Percentiles rank a stretch among this genome's conserved stretches.
These are phyloP conservation scores for Davidsoniella eucalypti DNA, from an alignment of 2,329 filamentous ascomycete species.

Conservation along the genomic window DNA sequence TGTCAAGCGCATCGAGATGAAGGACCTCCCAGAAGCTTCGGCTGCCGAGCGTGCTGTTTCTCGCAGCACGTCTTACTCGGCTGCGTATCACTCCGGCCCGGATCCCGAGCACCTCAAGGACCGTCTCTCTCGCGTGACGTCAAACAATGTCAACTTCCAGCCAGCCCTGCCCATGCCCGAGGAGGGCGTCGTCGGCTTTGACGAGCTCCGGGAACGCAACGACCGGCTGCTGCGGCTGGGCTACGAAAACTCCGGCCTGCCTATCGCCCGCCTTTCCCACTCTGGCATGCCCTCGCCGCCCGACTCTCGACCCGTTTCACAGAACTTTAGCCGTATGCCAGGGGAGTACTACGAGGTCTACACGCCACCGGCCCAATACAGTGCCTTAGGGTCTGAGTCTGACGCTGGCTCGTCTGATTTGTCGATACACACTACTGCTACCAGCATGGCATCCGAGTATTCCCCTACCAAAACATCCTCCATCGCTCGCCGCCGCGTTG, in stretches of 20 bases:
- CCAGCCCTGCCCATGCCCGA: constrained; percentile 10
- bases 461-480: background rate
- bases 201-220: constrained; percentile 10
- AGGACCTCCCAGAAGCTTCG: constrained; percentile 11
- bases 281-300: constrained; percentile 11
- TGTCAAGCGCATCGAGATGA: constrained; percentile 12
- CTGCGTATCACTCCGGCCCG: constrained; percentile 5
- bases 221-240: constrained; percentile 6
- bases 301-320: constrained; percentile 6
- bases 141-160: constrained; percentile 9
- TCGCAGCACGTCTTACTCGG: constrained; percentile 5
- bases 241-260: constrained; percentile 10
- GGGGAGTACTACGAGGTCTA: background rate
- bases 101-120: constrained; percentile 8
- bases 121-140: constrained; percentile 8
- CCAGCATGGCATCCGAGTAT: constrained; percentile 3
- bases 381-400: background rate
- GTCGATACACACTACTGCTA: constrained; percentile 3
- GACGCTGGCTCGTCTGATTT: constrained; percentile 4
- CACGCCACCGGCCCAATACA: background rate
- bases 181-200: constrained; percentile 11
- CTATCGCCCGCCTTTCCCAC: constrained; percentile 10
- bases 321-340: background rate
- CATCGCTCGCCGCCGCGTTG: background rate
- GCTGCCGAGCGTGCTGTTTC: constrained; percentile 4